Evolutionary conservation across 352 stramenopile species (phyloP).

Genomic region (Phytophthora niederhauseri): DNA sequence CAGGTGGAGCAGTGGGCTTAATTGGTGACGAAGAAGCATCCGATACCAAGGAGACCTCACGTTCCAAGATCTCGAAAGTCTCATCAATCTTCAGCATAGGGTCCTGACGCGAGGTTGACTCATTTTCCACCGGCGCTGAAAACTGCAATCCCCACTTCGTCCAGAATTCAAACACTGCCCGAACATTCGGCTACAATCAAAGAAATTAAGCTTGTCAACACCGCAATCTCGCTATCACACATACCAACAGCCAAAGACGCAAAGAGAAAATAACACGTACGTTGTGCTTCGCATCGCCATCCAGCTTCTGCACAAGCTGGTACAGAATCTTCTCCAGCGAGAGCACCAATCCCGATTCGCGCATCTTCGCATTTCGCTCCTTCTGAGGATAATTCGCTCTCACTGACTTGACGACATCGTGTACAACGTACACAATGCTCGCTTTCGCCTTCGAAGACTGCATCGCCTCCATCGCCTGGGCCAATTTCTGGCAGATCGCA

Average conservation of each 20-base stretch:
- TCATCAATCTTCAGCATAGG: slow-evolving; percentile 63
- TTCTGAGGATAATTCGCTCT: slow-evolving; percentile 71
- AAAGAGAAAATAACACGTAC: slow-evolving; percentile 43
- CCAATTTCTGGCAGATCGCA: slow-evolving; percentile 72
- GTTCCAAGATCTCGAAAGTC: slow-evolving; percentile 67
- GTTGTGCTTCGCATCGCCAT: slow-evolving; percentile 61
- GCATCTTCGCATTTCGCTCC: slow-evolving; percentile 81
- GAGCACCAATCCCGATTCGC: slow-evolving; percentile 61
- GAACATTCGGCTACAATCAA: slow-evolving; percentile 59
- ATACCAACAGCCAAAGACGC: background rate
- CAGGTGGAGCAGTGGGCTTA: slow-evolving; percentile 60
- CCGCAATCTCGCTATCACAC: slow-evolving; percentile 4
- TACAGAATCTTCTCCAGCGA: slow-evolving; percentile 77
- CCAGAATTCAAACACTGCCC: slow-evolving; percentile 83
- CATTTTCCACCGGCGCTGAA: slow-evolving; percentile 42
- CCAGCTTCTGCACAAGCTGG: slow-evolving; percentile 63
- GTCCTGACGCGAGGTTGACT: slow-evolving; percentile 40
- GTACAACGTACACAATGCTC: slow-evolving; percentile 84
- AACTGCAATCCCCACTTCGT: slow-evolving; percentile 84
- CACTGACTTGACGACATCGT: slow-evolving; percentile 83
- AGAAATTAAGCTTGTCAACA: slow-evolving; percentile 1
- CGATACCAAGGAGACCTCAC: slow-evolving; percentile 55
- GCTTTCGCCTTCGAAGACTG: slow-evolving; percentile 68
- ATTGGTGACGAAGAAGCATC: slow-evolving; percentile 75
- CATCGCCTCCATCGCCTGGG: slow-evolving; percentile 66